Conservation (phyloP, 495 filamentous ascomycete species). For the Xylaria cubensis region DNA sequence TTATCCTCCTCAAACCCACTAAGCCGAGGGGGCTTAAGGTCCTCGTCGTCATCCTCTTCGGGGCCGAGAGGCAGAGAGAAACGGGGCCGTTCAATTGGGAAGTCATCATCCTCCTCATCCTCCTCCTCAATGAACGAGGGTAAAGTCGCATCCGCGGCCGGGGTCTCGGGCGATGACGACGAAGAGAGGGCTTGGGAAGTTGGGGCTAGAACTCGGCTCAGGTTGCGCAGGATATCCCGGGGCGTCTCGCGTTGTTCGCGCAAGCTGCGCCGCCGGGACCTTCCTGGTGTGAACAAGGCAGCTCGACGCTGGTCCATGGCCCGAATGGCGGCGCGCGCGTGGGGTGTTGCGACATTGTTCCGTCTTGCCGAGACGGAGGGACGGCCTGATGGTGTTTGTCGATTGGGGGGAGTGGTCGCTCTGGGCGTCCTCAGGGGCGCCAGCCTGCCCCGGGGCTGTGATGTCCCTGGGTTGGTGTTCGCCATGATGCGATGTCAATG, state of each 20-base stretch:
- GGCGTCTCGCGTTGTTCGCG: constrained; percentile 76
- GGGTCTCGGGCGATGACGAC: constrained; percentile 56
- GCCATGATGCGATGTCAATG: constrained; percentile 31
- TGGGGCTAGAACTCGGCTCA: constrained; percentile 71
- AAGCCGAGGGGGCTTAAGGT: constrained; percentile 67
- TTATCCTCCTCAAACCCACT: constrained; percentile 72
- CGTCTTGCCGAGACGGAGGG: constrained; percentile 50
- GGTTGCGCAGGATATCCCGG: constrained; percentile 69
- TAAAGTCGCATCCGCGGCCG: constrained; percentile 43
- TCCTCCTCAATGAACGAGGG: constrained; percentile 52
- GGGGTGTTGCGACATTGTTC: constrained; percentile 62
- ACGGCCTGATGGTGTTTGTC: constrained; percentile 41
- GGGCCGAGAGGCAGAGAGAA: constrained; percentile 73
- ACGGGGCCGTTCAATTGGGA: constrained; percentile 63
- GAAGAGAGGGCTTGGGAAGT: constrained; percentile 63
- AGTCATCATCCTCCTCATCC: constrained; percentile 64
- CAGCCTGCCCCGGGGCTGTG: constrained; percentile 21
- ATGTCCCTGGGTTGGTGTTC: constrained; percentile 23
- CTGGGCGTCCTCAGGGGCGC: constrained; percentile 34
- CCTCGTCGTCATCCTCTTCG: constrained; percentile 63
- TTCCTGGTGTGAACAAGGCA: constrained; percentile 73
- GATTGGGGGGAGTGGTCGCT: constrained; percentile 42
- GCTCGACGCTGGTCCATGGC: constrained; percentile 74
- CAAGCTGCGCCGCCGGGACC: constrained; percentile 69
- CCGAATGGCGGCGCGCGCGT: constrained; percentile 68